phyloP scores from a whole-genome alignment of 2,329 filamentous ascomycete genomes.

The Talaromyces marneffei region DNA sequence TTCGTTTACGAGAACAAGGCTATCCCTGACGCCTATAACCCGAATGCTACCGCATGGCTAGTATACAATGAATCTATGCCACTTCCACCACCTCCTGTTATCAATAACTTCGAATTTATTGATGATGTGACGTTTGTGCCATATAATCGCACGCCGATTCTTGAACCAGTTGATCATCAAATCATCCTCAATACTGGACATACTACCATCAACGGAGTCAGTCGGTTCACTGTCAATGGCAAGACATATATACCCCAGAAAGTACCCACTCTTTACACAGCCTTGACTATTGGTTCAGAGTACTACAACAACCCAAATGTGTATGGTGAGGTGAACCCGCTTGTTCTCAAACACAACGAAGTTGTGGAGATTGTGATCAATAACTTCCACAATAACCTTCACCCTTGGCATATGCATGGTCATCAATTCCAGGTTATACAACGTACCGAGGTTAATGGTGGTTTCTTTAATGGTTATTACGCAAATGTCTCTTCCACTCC shows the following conservation, averaged over 20 bases:
- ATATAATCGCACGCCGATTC: constrained; percentile 20
- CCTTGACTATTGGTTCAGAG: constrained; percentile 52
- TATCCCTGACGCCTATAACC: constrained; percentile 61
- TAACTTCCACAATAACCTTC: constrained; percentile 32
- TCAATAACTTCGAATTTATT: constrained; percentile 60
- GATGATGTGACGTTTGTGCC: constrained; percentile 53
- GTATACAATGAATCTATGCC: constrained; percentile 48
- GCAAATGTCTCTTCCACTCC: constrained; percentile 24
- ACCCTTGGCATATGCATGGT: constrained; percentile 49
- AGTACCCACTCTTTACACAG: constrained; percentile 75
- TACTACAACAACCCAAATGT: constrained; percentile 53
- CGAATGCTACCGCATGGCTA: constrained; percentile 45
- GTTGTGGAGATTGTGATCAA: constrained; percentile 35
- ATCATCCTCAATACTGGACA: constrained; percentile 47
- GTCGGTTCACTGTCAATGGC: constrained; percentile 63
- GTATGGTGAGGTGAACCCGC: constrained; percentile 60
- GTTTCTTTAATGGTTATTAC: constrained; percentile 23
- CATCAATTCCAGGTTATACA: constrained; percentile 47
- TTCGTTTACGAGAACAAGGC: constrained; percentile 26
- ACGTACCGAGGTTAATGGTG: constrained; percentile 21
- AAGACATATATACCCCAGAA: constrained; percentile 69
- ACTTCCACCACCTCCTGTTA: constrained; percentile 44
- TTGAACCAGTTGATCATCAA: constrained; percentile 27
- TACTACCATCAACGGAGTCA: constrained; percentile 62
- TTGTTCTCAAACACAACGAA: constrained; percentile 61